A percentile compares a stretch with the other conserved stretches of the same genome.
phyloP scores from a whole-genome alignment of 345 rosid species.

The Syzygium grande region DNA sequence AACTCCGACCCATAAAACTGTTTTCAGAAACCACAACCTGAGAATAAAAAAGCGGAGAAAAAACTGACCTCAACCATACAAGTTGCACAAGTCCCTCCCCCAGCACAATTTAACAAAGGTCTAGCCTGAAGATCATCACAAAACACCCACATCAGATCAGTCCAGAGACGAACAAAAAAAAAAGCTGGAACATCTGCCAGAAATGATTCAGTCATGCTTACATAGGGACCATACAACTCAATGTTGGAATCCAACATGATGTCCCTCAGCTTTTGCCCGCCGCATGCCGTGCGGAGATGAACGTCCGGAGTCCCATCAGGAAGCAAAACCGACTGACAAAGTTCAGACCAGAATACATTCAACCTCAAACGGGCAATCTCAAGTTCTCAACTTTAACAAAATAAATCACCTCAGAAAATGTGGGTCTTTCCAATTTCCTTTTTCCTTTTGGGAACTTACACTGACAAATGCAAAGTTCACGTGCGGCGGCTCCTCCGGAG shows the following conservation, averaged over 20 bases:
- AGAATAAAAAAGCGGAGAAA: neutral
- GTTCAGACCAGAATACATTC: neutral
- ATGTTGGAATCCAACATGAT: slow-evolving; percentile 76
- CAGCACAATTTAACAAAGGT: slow-evolving; percentile 75
- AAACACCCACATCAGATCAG: neutral
- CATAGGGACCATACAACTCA: slow-evolving; percentile 90
- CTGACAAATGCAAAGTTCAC: slow-evolving; percentile 77
- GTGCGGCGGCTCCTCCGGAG: slow-evolving; percentile 43
- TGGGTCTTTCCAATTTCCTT: neutral
- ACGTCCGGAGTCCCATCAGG: slow-evolving; percentile 92
- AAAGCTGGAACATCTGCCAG: neutral
- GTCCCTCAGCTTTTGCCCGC: slow-evolving; percentile 90
- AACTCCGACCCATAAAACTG: neutral
- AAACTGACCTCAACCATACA: slow-evolving; percentile 81
- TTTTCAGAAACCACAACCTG: neutral
- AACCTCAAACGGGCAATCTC: neutral
- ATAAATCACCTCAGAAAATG: neutral
- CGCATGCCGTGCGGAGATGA: slow-evolving; percentile 56
- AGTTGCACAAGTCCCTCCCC: slow-evolving; percentile 88
- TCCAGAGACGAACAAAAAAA: neutral
- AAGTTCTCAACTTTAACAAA: neutral
- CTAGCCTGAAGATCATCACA: slow-evolving; percentile 30
- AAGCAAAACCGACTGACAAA: slow-evolving; percentile 63
- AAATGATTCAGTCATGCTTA: slow-evolving; percentile 17
- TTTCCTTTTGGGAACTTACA: slow-evolving; percentile 24